phyloP scores from a whole-genome alignment of 1,284 basidiomycete species.

The Malassezia arunalokei region DNA sequence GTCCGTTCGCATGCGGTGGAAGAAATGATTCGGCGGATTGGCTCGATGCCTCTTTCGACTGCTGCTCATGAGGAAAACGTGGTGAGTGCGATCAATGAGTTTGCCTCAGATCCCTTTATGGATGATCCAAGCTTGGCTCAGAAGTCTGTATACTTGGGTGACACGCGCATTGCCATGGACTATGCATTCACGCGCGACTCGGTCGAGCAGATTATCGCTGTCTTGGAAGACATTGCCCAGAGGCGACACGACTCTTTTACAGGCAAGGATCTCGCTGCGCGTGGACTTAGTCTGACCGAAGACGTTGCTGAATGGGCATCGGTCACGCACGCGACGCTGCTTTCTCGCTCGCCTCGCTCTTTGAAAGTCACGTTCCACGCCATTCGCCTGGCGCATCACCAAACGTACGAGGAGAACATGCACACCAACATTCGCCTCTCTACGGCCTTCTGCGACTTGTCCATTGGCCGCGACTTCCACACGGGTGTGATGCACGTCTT shows the following conservation, averaged over 20 bases:
- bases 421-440: slow-evolving; percentile 40
- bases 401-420: slow-evolving; percentile 33
- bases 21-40: slow-evolving; percentile 25
- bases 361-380: slow-evolving; percentile 37
- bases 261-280: slow-evolving; percentile 21
- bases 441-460: slow-evolving; percentile 41
- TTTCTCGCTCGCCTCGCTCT: slow-evolving; percentile 33
- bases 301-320: slow-evolving; percentile 26
- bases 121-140: slow-evolving; percentile 14
- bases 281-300: slow-evolving; percentile 16
- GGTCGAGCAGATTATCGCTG: slow-evolving; percentile 28
- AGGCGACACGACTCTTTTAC: slow-evolving; percentile 17
- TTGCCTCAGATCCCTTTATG: slow-evolving; percentile 25
- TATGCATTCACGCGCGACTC: slow-evolving; percentile 34
- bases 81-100: slow-evolving; percentile 28
- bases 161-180: slow-evolving; percentile 35
- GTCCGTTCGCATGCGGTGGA: slow-evolving; percentile 25
- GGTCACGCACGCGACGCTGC: slow-evolving; percentile 26
- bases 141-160: slow-evolving; percentile 32
- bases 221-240: slow-evolving; percentile 26
- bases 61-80: slow-evolving; percentile 22
- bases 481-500: slow-evolving; percentile 36
- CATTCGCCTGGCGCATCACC: slow-evolving; percentile 24
- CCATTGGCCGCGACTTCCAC: slow-evolving; percentile 46
- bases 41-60: slow-evolving; percentile 21